Base-by-base conservation (phyloP, 495 filamentous ascomycete species). In the Hypoxylon crocopeplum region DNA sequence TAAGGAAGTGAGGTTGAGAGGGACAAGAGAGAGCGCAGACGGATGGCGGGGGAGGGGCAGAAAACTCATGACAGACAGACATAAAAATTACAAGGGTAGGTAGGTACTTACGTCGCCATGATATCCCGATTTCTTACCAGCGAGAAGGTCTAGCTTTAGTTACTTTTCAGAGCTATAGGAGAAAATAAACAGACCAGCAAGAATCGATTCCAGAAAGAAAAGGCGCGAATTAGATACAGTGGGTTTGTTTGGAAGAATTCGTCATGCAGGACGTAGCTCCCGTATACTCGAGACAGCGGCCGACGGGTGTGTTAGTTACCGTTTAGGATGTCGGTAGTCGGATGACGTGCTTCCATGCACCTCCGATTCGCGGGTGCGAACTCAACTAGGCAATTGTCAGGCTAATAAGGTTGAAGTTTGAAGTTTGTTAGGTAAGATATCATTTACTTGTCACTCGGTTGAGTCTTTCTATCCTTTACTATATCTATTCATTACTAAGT, bases 21-120 rank as follows among this genome's bases (percentile, higher is more conserved):
- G 27, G n/a, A 53, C 10, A n/a, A 36, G 19, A 46, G 3, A 25
- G 24, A 37, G n/a, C 29, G 27, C 27, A 17, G 60, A 55, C 2
- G 22, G 30, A 60, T 59, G 46, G 62, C 53, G 63, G 58, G 64
- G 53, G 56, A 69, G 61, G 53, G 41, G 51, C 34, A 56, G 33
- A 12, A 33, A 29, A 45, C 8, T 27, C 12, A 24, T 10, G 25
- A n/a, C 32, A 34, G n/a, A 34, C 7, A 34, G 5, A 34, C 3
- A 34, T 25, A 24, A 25, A 4, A 15, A 44, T 20, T 12, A 6
- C 30, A 15, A 47, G 54, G 48, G 21, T 24, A 39, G 6, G 25
- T 21, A 21, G 38, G 12, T 37, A 54, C 59, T 51, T 46, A 62
- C 58, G 50, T 62, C 16, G 58, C 58, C 58, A 62, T 62, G 10